phyloP scores from a whole-genome alignment of 345 rosid species.

The Limnanthes douglasii region DNA sequence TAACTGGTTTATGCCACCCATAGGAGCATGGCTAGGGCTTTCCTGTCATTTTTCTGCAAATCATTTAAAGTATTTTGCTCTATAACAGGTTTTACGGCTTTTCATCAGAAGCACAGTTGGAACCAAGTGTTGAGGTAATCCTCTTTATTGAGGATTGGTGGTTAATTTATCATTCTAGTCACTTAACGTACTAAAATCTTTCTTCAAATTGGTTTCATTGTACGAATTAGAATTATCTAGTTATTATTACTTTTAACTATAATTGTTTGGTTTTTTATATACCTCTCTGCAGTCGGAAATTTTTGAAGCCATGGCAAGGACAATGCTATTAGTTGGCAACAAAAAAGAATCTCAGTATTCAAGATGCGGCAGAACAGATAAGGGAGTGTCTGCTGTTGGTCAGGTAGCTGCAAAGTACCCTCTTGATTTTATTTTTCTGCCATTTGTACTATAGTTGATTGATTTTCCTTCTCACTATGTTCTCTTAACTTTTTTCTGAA shows the following conservation, averaged over 20 bases:
- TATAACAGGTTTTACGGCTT: constrained; percentile 76
- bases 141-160: no score
- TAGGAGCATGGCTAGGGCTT: no score
- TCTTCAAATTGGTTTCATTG: neutral
- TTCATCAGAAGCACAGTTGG: constrained; percentile 85
- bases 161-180: no score
- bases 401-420: constrained; percentile 36
- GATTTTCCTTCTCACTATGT: no score
- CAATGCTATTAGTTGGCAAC: constrained; percentile 66
- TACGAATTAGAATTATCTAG: neutral
- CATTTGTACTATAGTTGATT: neutral
- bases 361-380: constrained; percentile 94
- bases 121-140: constrained; percentile 76
- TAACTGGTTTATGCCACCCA: no score
- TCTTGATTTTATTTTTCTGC: neutral
- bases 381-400: constrained; percentile 89
- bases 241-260: no score
- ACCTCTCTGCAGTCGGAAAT: constrained; percentile 54
- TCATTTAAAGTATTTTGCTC: neutral
- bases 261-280: no score
- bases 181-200: no score
- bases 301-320: constrained; percentile 73
- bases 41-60: neutral
- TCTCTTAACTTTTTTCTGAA: no score
- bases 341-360: constrained; percentile 66